These are phyloP conservation scores for Paradendryphiella salina DNA, from an alignment of 2,329 filamentous ascomycete species.

Conservation along the genomic window DNA sequence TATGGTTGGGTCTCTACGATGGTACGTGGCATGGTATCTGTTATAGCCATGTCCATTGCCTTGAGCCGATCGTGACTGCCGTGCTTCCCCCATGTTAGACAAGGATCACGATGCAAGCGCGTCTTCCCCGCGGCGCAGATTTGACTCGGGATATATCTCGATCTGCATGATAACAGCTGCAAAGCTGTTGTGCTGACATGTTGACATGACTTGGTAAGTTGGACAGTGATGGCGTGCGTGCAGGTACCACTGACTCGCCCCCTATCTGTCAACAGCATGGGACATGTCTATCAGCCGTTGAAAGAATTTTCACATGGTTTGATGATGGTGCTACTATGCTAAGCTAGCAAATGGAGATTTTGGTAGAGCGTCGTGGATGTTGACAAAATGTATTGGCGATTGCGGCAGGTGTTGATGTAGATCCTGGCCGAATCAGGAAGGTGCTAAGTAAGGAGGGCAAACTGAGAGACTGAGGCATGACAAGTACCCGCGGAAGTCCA, in stretches of 20 bases:
- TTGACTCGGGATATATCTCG: slow-evolving; percentile 12
- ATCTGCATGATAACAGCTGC: slow-evolving; percentile 24
- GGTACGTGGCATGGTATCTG: not conserved
- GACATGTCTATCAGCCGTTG: not conserved
- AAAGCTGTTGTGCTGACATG: not conserved
- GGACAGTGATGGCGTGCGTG: not conserved
- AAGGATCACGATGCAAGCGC: slow-evolving; percentile 6
- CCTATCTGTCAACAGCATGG: not conserved
- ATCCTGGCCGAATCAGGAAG: slow-evolving; percentile 25
- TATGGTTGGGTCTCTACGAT: not conserved
- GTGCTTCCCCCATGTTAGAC: slow-evolving; percentile 19
- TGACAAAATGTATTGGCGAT: not conserved
- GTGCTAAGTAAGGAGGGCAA: slow-evolving; percentile 10
- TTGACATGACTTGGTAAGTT: not conserved
- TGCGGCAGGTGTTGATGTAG: slow-evolving; percentile 8
- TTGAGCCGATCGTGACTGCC: slow-evolving; percentile 11
- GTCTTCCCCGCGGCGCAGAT: slow-evolving; percentile 14
- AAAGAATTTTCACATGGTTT: not conserved
- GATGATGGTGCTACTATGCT: not conserved
- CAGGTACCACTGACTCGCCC: slow-evolving; percentile 3
- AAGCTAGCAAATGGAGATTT: not conserved
- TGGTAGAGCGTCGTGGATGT: not conserved
- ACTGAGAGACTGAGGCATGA: slow-evolving; percentile 3
- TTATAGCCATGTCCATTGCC: slow-evolving; percentile 17
- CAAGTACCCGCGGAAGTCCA: slow-evolving; percentile 15